Base-by-base conservation (phyloP, 2,329 filamentous ascomycete species). In the Exserohilum turcica region DNA sequence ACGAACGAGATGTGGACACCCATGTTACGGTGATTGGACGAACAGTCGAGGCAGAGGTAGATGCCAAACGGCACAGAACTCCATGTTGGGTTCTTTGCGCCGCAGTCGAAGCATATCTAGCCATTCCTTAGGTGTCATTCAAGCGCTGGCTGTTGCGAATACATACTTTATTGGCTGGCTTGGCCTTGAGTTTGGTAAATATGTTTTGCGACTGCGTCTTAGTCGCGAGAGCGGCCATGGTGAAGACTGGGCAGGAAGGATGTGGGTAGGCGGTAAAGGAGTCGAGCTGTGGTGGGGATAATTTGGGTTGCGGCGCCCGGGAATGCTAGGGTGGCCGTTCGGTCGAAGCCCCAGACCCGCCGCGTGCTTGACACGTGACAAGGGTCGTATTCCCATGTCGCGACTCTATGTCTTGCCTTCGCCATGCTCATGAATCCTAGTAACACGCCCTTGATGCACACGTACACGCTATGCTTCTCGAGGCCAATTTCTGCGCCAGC, bases 1-100 rank as follows among this genome's bases (percentile, higher is more conserved):
- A 99, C 94, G 81, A 99, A 99, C 66, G 93, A 97, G 78, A 99
- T 97, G 78, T 99, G 94, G 56, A 97, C 93, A 76, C 94, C 94
- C 69, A 99, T 87, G 77, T 97, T 97, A 67, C 94, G 89, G 78
- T 99, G 94, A 76, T 97, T 92, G 52, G 93, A 89, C 36, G 93
- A 97, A 80, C 94, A 99, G 79, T 99, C 94, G 69, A 99, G 88
- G 73, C 94, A 99, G 18, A 99, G 86, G 76, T 97, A 99, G 75
- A 99, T 97, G 72, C 91, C 94, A 61, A 99, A 92, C 9, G 93
- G 92, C 28, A 97, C 92, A 6, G 93, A 97, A 6, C 92, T 96
- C 94, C 94, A 99, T 54, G 94, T 97, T 58, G 94, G 94, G 74
- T 97, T 97, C 79, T 97, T 97, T 70, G 92, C 89, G 74, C 90